Evolutionary conservation across 352 stramenopile species (phyloP).

Genomic region (Peronospora farinosa): DNA sequence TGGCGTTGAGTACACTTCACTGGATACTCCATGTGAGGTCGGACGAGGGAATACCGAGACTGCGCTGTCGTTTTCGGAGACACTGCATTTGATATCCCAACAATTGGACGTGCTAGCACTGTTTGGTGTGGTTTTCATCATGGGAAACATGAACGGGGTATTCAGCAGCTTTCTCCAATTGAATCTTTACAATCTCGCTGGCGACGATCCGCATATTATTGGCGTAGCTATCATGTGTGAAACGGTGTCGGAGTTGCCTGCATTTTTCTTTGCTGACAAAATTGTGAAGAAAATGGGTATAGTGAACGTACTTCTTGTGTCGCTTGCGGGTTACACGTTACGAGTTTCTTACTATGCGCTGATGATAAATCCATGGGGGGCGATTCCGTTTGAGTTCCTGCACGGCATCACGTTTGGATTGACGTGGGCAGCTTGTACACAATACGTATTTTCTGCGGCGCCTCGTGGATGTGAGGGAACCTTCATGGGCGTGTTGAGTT

Average conservation of each 20-base stretch:
- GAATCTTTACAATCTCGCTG: conserved; percentile 74
- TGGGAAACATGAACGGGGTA: conserved; percentile 69
- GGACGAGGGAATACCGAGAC: not conserved
- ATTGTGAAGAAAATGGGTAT: conserved; percentile 64
- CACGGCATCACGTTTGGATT: conserved; percentile 69
- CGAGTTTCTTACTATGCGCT: conserved; percentile 61
- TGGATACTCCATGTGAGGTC: conserved; percentile 8
- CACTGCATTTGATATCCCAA: conserved; percentile 22
- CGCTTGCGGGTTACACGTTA: conserved; percentile 50
- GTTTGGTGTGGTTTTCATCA: conserved; percentile 60
- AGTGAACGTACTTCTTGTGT: conserved; percentile 59
- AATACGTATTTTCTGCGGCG: conserved; percentile 62
- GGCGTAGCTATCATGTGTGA: conserved; percentile 67
- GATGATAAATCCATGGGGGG: conserved; percentile 70
- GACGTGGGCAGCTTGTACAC: conserved; percentile 55
- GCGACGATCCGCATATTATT: conserved; percentile 60
- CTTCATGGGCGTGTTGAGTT: conserved; percentile 66
- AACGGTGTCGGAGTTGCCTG: conserved; percentile 65
- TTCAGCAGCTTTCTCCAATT: conserved; percentile 68
- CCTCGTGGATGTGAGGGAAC: conserved; percentile 53
- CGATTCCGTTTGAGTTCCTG: conserved; percentile 72
- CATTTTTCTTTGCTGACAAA: conserved; percentile 67
- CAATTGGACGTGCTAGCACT: conserved; percentile 56
- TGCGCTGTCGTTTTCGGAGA: conserved; percentile 39
- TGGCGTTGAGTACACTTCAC: conserved; percentile 13